Evolutionary conservation across 2,329 filamentous ascomycete species (phyloP), one percentile per base, ranked within the genome.

Genomic region (Ophioceras dolichostomum): DNA sequence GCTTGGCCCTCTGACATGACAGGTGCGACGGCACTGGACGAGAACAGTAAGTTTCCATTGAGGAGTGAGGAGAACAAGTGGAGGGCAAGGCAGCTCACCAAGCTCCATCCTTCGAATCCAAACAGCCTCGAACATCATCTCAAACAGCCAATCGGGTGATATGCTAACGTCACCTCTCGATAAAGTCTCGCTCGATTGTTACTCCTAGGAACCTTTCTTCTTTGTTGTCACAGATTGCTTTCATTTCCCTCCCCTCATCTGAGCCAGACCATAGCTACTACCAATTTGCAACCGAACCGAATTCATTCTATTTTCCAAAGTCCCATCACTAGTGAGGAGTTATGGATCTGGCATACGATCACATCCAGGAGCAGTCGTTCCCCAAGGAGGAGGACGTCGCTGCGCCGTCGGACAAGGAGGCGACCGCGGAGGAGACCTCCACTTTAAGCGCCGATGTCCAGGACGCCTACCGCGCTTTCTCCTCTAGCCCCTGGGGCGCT

Each of bases 271-370:
- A n/a, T n/a, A n/a, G n/a, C n/a, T n/a, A n/a, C n/a, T n/a, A n/a
- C n/a, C n/a, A n/a, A n/a, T n/a, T n/a, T n/a, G n/a, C n/a, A n/a
- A n/a, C n/a, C n/a, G n/a, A n/a, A n/a, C n/a, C n/a, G n/a, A n/a
- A n/a, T n/a, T n/a, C n/a, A n/a, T n/a, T n/a, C n/a, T 16, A 9
- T 31, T 31, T 31, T 10, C 29, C 5, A 14, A 32, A 32, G n/a
- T n/a, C n/a, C n/a, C n/a, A n/a, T n/a, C n/a, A 26, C 22, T 26
- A 26, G 8, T 12, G 22, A 26, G 22, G 22, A 26, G 22, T 45
- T 46, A 96, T 98, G 91, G 91, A 98, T 73, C 70, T 93, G 53
- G 88, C 88, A 32, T 98, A 96, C 71, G 91, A 98, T 55, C 87
- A 94, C 59, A 94, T 96, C 51, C 79, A 86, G 56, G 86, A 94